These are phyloP conservation scores for Colletotrichum sp. DNA, from an alignment of 2,329 filamentous ascomycete genomes.

Conservation along the genomic window DNA sequence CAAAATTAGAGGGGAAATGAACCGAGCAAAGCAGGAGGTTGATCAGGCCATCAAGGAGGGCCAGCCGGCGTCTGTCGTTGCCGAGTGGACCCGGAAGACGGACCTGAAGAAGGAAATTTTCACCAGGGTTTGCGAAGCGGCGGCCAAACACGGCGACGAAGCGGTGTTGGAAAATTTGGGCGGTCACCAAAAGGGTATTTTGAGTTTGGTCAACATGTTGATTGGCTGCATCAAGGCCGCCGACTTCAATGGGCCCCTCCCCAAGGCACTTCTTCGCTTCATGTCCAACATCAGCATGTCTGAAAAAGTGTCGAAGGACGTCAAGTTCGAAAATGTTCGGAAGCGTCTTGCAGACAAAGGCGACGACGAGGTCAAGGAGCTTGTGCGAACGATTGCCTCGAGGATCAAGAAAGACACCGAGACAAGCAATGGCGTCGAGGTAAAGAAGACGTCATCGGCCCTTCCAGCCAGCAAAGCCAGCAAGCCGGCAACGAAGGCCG, in stretches of 20 bases:
- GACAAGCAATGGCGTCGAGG: slow-evolving; percentile 28
- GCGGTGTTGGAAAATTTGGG: slow-evolving; percentile 64
- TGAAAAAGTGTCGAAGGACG: slow-evolving; percentile 65
- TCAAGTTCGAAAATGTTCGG: slow-evolving; percentile 70
- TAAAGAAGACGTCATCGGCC: slow-evolving; percentile 25
- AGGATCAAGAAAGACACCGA: slow-evolving; percentile 44
- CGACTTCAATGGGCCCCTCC: slow-evolving; percentile 58
- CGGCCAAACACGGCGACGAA: slow-evolving; percentile 58
- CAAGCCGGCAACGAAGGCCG: slow-evolving; percentile 36
- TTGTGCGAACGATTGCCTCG: slow-evolving; percentile 62
- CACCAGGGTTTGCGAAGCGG: slow-evolving; percentile 57
- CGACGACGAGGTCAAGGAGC: slow-evolving; percentile 66
- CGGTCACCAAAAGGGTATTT: slow-evolving; percentile 61
- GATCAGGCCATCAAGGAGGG: slow-evolving; percentile 50
- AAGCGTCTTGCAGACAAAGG: slow-evolving; percentile 69
- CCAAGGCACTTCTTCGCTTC: slow-evolving; percentile 63
- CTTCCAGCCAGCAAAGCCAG: slow-evolving; percentile 22
- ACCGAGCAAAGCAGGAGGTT: slow-evolving; percentile 49
- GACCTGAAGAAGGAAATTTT: slow-evolving; percentile 54
- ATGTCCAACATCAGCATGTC: slow-evolving; percentile 68
- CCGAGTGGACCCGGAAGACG: slow-evolving; percentile 44
- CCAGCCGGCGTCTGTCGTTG: slow-evolving; percentile 37
- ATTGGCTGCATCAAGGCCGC: slow-evolving; percentile 58
- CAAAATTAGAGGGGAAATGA: slow-evolving; percentile 52
- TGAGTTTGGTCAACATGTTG: slow-evolving; percentile 58